Base-by-base conservation (phyloP, 805 yeast species). In the Metschnikowia shivogae region DNA sequence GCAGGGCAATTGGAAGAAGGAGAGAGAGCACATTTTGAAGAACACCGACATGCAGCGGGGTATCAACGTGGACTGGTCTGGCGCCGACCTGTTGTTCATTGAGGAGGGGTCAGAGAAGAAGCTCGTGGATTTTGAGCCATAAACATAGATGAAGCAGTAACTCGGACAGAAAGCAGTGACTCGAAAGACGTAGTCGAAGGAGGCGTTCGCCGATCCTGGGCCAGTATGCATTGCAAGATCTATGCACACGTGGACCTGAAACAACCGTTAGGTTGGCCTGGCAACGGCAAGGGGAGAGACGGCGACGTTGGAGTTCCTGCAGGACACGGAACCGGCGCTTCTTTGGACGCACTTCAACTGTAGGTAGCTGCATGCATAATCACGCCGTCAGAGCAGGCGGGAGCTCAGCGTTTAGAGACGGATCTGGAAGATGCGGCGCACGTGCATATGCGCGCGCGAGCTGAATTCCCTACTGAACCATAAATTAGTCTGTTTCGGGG, bases 31-130 rank as follows among this genome's bases (percentile, higher is more conserved):
- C 49, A 80, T 88, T 45, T 70, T 89, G 64, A 85, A 86, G 59
- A 89, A 89, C 60, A 80, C 90, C 12, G 96, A 88, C 65, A 72
- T 76, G 62, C 64, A 73, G 28, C 67, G 81, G 40, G 62, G 70
- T 39, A 74, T 83, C 40, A 56, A 63, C 9, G 88, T 82, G 7
- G 87, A 84, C 60, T 86, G 92, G 92, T 66, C 77, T 17, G 89
- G 82, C 22, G 79, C 69, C 38, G 85, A 81, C 49, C 71, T 65
- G 40, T 60, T 65, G 60, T 56, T 57, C 38, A 60, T 69, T 36
- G 68, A 65, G 42, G 57, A 59, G 43, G 46, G 44, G 19, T 36
- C 50, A 27, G 62, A 60, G 29, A 68, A 63, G 56, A 55, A 60
- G 47, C 59, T 70, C 38, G 76, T 75, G 11, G 74, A 72, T 46